Base-by-base conservation (phyloP, 2,329 filamentous ascomycete species). In the Talaromyces islandicus region DNA sequence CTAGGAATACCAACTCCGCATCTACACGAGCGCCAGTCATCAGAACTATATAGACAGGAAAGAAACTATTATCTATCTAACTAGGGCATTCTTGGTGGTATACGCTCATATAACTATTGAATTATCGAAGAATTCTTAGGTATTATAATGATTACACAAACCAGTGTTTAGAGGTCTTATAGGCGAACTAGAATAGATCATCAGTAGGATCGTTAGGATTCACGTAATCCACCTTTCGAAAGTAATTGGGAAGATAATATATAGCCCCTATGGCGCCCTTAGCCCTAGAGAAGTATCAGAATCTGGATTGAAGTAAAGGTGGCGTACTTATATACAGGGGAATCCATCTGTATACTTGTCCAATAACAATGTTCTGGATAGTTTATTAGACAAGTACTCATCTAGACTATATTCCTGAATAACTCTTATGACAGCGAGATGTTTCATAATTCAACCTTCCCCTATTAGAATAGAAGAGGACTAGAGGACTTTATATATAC, bases 401-500 rank as follows among this genome's bases (percentile, higher is more conserved):
- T 75, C 68, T 1, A 62, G 63, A 1, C 69, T 70, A 4, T 67
- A 68, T 57, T 76, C 73, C 2, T 62, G 60, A 50, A 77, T 64
- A 19, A 71, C 69, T 14, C 71, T 71, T 66, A 75, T 73, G 3
- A 73, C 66, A n/a, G 58, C 65, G 0, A 76, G 64, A 25, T 76
- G 74, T 56, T 72, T 70, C 51, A 75, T 62, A 29, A 75, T 60
- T 4, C 73, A 72, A 54, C 66, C 69, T 64, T 12, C 7, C 30
- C 4, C 17, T 32, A 14, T 35, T 17, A 50, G 19, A 57, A 57
- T 35, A 19, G 21, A 48, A 50, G n/a, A 19, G 27, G n/a, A 17
- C 10, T 32, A 17, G 32, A n/a, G 21, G 19, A n/a, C 12, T 32
- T 27, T 27, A 57, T 12, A 32, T 25, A 7, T 35, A 57, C 6